Evolutionary conservation across 2,329 filamentous ascomycete genomes (phyloP), one percentile per base, ranked within the genome.

Genomic region (Ceratocystis smalleyi): DNA sequence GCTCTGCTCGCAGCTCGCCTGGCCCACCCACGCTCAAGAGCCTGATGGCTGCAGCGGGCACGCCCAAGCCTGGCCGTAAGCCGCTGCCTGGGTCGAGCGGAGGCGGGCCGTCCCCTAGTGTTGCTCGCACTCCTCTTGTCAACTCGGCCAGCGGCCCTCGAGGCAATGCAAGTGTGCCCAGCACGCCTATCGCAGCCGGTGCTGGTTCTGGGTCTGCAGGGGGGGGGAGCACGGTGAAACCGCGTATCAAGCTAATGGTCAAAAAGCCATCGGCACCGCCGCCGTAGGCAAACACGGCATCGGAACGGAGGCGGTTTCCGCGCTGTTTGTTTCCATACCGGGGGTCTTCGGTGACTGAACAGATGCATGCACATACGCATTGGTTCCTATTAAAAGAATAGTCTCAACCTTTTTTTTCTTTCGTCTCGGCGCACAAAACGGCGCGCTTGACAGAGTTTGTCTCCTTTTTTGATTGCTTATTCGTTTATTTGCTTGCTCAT

Each of bases 171-270:
- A 57, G 43, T 19, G 59, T 22, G 22, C 40, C 60, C 4, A 57
- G 43, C 8, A 49, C 61, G 19, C 40, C 54, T 12, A 12, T 27
- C 6, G 62, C 17, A 2, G 22, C 24, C 6, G 55, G 60, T 7
- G 54, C n/a, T 12, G 19, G 47, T 12, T 19, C 17, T 6, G 22
- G 10, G 47, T 24, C 47, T 10, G 24, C 30, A 45, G 35, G 35
- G 10, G 27, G 59, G 4, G 64, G 45, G 24, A 57, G 59, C 40
- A 43, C 57, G 17, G 30, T 59, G 17, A 67, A 67, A 55, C 62
- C 65, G 15, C 62, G 65, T 10, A 67, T 67, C 35, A 67, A 64
- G 43, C 40, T 67, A 7, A 67, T 63, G 65, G 19, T 67, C 30
- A 67, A 67, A 59, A 67, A 64, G 59, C 65, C 65, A 45, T 57